Conservation (phyloP, 352 stramenopile genomes). For the Globisporangium heterothallicum region DNA sequence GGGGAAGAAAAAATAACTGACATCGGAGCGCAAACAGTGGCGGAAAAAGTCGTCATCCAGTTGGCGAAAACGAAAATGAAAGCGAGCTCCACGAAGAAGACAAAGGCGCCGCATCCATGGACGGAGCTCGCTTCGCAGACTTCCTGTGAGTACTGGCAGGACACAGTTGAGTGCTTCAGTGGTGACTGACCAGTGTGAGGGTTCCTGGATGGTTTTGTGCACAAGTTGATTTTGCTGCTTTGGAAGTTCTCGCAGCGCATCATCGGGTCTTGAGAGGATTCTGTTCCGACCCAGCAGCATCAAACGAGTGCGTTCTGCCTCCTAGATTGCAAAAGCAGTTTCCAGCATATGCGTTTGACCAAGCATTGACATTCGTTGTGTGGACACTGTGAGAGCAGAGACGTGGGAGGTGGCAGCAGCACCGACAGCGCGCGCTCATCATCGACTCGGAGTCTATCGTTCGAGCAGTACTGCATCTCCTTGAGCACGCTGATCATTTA, state of each 20-base stretch:
- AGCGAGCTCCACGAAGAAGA: slow-evolving; percentile 21
- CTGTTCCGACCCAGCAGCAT: slow-evolving; percentile 18
- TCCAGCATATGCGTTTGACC: too few species aligned
- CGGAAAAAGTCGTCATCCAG: too few species aligned
- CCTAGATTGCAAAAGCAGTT: too few species aligned
- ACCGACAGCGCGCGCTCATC: not conserved
- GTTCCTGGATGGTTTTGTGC: not conserved
- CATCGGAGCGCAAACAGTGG: too few species aligned
- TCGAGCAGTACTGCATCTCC: slow-evolving; percentile 49
- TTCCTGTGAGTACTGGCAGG: slow-evolving; percentile 19
- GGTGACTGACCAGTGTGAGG: too few species aligned
- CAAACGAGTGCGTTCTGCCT: slow-evolving; percentile 3
- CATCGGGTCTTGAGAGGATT: slow-evolving; percentile 40
- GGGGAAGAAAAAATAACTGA: too few species aligned
- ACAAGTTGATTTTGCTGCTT: slow-evolving; percentile 30
- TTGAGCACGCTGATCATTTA: slow-evolving; percentile 38
- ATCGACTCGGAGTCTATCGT: slow-evolving; percentile 20
- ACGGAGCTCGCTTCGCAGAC: slow-evolving; percentile 26
- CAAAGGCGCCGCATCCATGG: slow-evolving; percentile 20
- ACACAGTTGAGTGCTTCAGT: not conserved
- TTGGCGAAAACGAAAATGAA: too few species aligned
- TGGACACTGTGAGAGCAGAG: not conserved
- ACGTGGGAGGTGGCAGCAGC: not conserved
- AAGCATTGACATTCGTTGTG: too few species aligned
- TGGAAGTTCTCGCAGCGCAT: slow-evolving; percentile 39